These are phyloP conservation scores for Xenoacremonium recifei DNA, from an alignment of 2,329 filamentous ascomycete genomes.

Conservation along the genomic window DNA sequence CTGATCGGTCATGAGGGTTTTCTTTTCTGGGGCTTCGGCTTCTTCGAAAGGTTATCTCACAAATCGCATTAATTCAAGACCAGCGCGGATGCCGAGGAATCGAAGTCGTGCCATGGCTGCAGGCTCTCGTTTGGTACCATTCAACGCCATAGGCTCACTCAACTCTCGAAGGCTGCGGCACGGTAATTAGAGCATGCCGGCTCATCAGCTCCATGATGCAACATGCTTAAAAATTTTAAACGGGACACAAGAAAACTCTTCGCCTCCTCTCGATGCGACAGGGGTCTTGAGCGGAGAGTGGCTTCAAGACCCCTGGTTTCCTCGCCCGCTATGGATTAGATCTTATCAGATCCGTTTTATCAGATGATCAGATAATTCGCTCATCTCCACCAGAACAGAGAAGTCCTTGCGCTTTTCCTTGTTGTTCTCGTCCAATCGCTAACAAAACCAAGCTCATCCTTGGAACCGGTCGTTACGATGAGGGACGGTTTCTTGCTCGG, in stretches of 20 bases:
- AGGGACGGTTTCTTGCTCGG: constrained; percentile 15
- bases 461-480: constrained; percentile 12
- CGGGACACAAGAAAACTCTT: background rate
- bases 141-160: background rate
- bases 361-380: constrained; percentile 55
- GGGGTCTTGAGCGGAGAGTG: background rate
- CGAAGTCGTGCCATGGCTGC: constrained; percentile 21
- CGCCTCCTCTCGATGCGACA: background rate
- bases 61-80: background rate
- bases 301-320: background rate
- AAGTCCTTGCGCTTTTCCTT: background rate
- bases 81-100: constrained; percentile 1
- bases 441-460: too few species aligned
- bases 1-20: too few species aligned
- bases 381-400: constrained; percentile 31
- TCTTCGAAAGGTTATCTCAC: too few species aligned
- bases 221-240: too few species aligned
- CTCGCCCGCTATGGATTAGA: constrained; percentile 18
- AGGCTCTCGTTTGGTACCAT: constrained; percentile 2
- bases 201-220: too few species aligned
- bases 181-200: too few species aligned
- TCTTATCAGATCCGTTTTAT: constrained; percentile 49
- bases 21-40: too few species aligned
- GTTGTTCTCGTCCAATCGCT: constrained; percentile 1
- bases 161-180: too few species aligned